Evolutionary conservation across 2,329 filamentous ascomycete genomes (phyloP).

Genomic region (Neopestalotiopsis clavispora): DNA sequence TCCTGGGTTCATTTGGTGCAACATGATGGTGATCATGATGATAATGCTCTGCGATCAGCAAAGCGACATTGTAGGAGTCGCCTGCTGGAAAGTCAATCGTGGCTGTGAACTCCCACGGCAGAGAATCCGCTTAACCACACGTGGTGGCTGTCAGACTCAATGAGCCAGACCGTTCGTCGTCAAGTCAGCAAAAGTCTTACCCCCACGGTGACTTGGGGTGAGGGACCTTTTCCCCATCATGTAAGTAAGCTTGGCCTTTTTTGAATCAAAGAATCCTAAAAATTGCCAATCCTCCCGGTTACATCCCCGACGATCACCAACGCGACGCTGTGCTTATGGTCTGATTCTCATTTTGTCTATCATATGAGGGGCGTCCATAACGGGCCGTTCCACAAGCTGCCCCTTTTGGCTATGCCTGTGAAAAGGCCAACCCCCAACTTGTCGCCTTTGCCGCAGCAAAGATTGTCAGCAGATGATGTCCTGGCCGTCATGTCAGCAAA

Average conservation of each 20-base stretch:
- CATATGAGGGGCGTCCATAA: not conserved
- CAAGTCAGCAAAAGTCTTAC: not conserved
- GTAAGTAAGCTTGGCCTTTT: not conserved
- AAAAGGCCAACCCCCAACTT: not conserved
- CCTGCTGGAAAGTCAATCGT: not conserved
- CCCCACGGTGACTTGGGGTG: not conserved
- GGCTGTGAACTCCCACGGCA: slow-evolving; percentile 1
- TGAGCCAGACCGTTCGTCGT: too few species aligned
- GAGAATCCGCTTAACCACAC: not conserved
- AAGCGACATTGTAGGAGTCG: not conserved
- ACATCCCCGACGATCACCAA: slow-evolving; percentile 1
- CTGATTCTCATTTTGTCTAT: not conserved
- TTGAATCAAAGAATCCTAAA: not conserved
- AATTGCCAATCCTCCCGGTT: slow-evolving; percentile 3
- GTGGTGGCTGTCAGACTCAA: slow-evolving; percentile 9
- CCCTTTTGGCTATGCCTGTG: not conserved
- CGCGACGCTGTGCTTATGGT: slow-evolving; percentile 13
- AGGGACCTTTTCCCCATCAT: not conserved
- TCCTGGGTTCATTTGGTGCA: not conserved
- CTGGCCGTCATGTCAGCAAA: slow-evolving; percentile 4
- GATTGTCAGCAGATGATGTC: not conserved
- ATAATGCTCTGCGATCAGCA: not conserved
- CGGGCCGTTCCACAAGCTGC: slow-evolving; percentile 15
- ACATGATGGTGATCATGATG: slow-evolving; percentile 7
- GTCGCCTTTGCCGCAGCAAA: not conserved